phyloP scores from a whole-genome alignment of 352 stramenopile genomes.

The Pythium aristosporum region DNA sequence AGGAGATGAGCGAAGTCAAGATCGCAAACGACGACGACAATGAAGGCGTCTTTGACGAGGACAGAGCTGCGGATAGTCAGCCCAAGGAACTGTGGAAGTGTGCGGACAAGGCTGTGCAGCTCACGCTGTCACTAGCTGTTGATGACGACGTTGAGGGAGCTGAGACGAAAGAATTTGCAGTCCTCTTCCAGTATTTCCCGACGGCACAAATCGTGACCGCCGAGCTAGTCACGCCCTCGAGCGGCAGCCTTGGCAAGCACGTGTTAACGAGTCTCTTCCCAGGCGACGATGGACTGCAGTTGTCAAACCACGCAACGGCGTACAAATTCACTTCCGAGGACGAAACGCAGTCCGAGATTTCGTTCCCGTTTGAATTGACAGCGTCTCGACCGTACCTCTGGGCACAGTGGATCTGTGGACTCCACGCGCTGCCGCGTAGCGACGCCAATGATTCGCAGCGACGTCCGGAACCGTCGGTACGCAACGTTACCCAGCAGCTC shows the following conservation, averaged over 20 bases:
- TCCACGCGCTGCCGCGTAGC: conserved; percentile 47
- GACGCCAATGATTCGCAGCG: conserved; percentile 5
- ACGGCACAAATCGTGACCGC: conserved; percentile 52
- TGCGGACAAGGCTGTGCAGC: conserved; percentile 48
- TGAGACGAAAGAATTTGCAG: conserved; percentile 37
- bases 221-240: conserved; percentile 36
- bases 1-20: conserved; percentile 40
- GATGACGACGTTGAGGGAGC: conserved; percentile 32
- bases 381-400: conserved; percentile 61
- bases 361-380: conserved; percentile 39
- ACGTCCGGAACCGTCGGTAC: conserved; percentile 65
- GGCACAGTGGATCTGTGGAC: conserved; percentile 73
- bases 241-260: conserved; percentile 10
- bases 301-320: conserved; percentile 42
- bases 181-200: conserved; percentile 70
- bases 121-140: conserved; percentile 46
- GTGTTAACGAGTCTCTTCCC: conserved; percentile 57
- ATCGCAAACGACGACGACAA: conserved; percentile 31
- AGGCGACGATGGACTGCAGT: conserved; percentile 45
- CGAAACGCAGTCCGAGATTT: conserved; percentile 30
- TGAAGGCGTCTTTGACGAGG: conserved; percentile 18
- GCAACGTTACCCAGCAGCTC: conserved; percentile 62
- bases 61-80: conserved; percentile 16
- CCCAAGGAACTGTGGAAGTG: conserved; percentile 51
- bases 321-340: conserved; percentile 45